These are phyloP conservation scores for Filobasidium uniguttulatum DNA, from an alignment of 1,284 basidiomycete genomes.

Conservation along the genomic window DNA sequence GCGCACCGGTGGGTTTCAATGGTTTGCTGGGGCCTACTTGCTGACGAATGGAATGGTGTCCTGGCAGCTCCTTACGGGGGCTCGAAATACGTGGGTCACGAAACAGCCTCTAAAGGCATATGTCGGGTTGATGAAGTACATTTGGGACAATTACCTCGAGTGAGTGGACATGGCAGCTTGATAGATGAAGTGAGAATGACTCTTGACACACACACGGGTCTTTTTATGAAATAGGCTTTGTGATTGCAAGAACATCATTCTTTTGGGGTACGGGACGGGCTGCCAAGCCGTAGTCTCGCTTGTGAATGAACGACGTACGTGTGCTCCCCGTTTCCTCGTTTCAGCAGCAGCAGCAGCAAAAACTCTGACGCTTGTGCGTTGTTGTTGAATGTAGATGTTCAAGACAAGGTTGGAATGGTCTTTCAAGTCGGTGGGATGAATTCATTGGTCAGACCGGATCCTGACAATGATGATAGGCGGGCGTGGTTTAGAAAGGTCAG, in stretches of 20 bases:
- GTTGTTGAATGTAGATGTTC: slow-evolving; percentile 40
- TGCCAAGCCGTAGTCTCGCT: slow-evolving; percentile 61
- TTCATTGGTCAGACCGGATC: slow-evolving; percentile 31
- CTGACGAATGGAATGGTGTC: too few species aligned
- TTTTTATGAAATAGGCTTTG: slow-evolving; percentile 45
- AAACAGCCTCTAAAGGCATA: slow-evolving; percentile 11
- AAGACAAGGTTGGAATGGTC: slow-evolving; percentile 51
- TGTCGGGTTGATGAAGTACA: slow-evolving; percentile 53
- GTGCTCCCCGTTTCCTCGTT: not conserved
- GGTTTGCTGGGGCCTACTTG: too few species aligned
- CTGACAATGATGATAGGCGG: slow-evolving; percentile 23
- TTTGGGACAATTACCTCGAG: slow-evolving; percentile 95
- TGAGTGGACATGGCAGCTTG: slow-evolving; percentile 34
- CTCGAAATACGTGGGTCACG: slow-evolving; percentile 2
- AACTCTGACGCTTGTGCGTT: slow-evolving; percentile 4
- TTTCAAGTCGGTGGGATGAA: slow-evolving; percentile 63
- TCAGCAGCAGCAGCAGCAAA: too few species aligned
- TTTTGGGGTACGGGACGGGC: slow-evolving; percentile 78
- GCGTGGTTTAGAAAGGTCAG: slow-evolving; percentile 31
- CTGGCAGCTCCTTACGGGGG: not conserved
- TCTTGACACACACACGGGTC: too few species aligned
- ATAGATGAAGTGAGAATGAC: too few species aligned
- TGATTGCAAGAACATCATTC: slow-evolving; percentile 52
- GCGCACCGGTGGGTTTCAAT: too few species aligned
- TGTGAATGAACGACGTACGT: slow-evolving; percentile 52